Percentiles rank a stretch among this genome's conserved stretches.
These are phyloP conservation scores for Penicillium malachiteum DNA, from an alignment of 495 filamentous ascomycete genomes.

Conservation along the genomic window DNA sequence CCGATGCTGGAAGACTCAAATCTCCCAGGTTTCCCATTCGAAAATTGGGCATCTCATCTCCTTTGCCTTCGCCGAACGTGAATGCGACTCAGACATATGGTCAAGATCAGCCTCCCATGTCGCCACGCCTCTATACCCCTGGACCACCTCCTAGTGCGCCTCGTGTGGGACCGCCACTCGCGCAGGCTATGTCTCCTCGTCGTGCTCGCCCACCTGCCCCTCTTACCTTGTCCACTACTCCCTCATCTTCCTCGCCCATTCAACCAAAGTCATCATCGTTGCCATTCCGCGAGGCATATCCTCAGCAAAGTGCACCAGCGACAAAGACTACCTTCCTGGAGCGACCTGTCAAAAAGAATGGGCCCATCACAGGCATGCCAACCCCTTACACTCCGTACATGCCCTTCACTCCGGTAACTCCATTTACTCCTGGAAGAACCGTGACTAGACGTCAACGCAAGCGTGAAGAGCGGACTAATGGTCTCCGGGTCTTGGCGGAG, in stretches of 20 bases:
- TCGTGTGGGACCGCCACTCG: slow-evolving; percentile 17
- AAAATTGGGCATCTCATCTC: slow-evolving; percentile 58
- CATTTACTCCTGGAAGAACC: slow-evolving; percentile 75
- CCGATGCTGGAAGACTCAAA: slow-evolving; percentile 46
- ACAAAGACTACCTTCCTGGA: slow-evolving; percentile 82
- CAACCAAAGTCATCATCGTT: slow-evolving; percentile 38
- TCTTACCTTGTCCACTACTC: slow-evolving; percentile 34
- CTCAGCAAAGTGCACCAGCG: slow-evolving; percentile 54
- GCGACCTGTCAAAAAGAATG: slow-evolving; percentile 55
- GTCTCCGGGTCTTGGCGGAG: slow-evolving; percentile 42
- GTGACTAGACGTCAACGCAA: slow-evolving; percentile 75
- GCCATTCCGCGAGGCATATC: slow-evolving; percentile 57
- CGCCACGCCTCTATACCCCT: slow-evolving; percentile 58
- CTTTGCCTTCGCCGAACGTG: slow-evolving; percentile 52
- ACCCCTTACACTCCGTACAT: slow-evolving; percentile 90
- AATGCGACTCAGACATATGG: slow-evolving; percentile 39
- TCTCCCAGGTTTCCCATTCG: slow-evolving; percentile 53
- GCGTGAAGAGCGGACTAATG: slow-evolving; percentile 41
- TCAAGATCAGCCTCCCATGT: slow-evolving; percentile 54
- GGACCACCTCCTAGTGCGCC: slow-evolving; percentile 50
- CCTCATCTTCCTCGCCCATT: not conserved
- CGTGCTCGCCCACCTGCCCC: slow-evolving; percentile 35
- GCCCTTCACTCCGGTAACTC: slow-evolving; percentile 84
- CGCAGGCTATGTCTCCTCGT: slow-evolving; percentile 17
- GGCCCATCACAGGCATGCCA: slow-evolving; percentile 72